Evolutionary conservation across 352 stramenopile species (phyloP), one percentile per base, ranked within the genome.

Genomic region (Phytophthora pistaciae): DNA sequence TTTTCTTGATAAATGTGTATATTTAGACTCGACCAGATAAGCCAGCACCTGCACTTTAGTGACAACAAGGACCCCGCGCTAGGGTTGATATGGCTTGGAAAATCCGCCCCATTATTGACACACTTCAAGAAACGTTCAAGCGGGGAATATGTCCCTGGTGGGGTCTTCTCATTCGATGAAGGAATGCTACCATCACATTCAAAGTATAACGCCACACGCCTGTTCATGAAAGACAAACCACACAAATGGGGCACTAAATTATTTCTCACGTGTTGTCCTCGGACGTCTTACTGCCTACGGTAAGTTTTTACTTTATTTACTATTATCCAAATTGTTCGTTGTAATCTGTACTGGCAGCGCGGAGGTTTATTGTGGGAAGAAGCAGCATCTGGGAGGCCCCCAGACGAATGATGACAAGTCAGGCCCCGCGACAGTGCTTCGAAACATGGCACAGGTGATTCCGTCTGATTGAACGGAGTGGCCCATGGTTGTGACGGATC

Each of bases 161-260:
- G 20, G 3, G 33, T 59, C 3, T 16, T 66, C 9, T 58, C 48
- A 10, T 66, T 66, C 14, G 60, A 66, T 14, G 59, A 66, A 27
- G 31, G 59, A 5, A 49, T 66, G 60, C 29, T 59, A 1, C 36
- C 36, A 6, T n/a, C 11, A 13, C 36, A 44, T 7, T 18, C 60
- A 9, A 52, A 53, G 20, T 66, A n/a, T 33, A 66, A 66, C 14
- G 29, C 6, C 1, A 59, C 60, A 0, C n/a, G 60, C 5, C n/a
- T 58, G 3, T 54, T 42, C n/a, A 50, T 66, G 48, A 7, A 14
- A 1, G 33, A 66, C 21, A 57, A 66, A 21, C 60, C 60, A 0
- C 48, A 66, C 21, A 66, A 66, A 29, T 53, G 31, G 46, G 60
- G 60, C 27, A 66, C 60, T 18, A 66, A 40, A 33, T n/a, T 58